A percentile compares a stretch with the other conserved stretches of the same genome.
phyloP scores from a whole-genome alignment of 116 monocot species.

The Zostera marina region DNA sequence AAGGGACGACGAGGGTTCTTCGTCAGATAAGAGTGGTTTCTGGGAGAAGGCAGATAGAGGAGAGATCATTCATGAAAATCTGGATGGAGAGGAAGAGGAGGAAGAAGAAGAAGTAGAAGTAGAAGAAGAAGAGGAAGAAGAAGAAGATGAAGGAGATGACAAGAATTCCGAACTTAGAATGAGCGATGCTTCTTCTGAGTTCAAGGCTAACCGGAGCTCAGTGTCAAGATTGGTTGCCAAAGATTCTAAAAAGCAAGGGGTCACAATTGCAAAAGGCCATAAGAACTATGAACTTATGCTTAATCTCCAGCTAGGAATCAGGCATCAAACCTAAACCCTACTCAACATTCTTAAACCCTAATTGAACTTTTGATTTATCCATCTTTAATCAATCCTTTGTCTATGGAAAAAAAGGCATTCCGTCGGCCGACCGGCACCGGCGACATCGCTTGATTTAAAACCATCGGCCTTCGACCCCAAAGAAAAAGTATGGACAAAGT shows the following conservation, averaged over 20 bases:
- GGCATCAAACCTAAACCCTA: conserved; percentile 9
- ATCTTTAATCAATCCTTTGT: neutral
- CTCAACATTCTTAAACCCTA: too few relatives aligned
- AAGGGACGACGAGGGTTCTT: neutral
- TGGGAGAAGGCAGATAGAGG: neutral
- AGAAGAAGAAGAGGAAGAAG: too few relatives aligned
- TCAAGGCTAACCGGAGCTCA: neutral
- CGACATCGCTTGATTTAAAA: conserved; percentile 62
- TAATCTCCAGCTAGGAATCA: conserved; percentile 94
- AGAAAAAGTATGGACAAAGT: conserved; percentile 91
- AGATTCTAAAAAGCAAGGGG: conserved; percentile 8
- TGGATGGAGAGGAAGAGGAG: too few relatives aligned
- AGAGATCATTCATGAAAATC: too few relatives aligned
- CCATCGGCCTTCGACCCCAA: conserved; percentile 81
- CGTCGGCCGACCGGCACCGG: conserved; percentile 53
- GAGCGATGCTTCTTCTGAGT: neutral
- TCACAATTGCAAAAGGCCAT: conserved; percentile 73
- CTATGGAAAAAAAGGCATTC: conserved; percentile 46
- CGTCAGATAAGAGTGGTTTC: neutral
- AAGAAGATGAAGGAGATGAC: too few relatives aligned
- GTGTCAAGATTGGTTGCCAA: neutral
- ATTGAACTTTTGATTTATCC: too few relatives aligned
- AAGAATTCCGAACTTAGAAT: neutral
- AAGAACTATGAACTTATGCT: conserved; percentile 98
- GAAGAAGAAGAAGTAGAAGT: too few relatives aligned